Evolutionary conservation across 2,329 filamentous ascomycete genomes (phyloP).

Genomic region (Paraconiothyrium sp.): DNA sequence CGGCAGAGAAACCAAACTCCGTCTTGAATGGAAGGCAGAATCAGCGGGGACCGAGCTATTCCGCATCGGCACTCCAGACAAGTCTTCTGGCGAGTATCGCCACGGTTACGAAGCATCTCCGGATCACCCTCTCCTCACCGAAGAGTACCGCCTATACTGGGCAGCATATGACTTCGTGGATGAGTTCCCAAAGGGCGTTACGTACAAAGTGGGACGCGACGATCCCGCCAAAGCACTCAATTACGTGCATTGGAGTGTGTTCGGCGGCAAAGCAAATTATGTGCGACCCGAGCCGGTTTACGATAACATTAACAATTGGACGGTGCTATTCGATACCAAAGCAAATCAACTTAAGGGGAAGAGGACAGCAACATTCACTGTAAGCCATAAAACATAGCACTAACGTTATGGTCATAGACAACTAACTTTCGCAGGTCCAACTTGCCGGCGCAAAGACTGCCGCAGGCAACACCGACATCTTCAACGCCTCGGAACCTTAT

Average conservation of each 20-base stretch:
- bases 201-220: conserved; percentile 65
- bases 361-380: conserved; percentile 65
- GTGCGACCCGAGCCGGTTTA: conserved; percentile 53
- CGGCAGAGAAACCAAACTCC: conserved; percentile 47
- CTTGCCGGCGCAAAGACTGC: conserved; percentile 70
- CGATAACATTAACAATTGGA: conserved; percentile 45
- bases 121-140: conserved; percentile 57
- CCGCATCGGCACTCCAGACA: conserved; percentile 70
- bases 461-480: conserved; percentile 69
- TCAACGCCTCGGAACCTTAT: conserved; percentile 63
- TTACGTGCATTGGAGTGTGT: conserved; percentile 73
- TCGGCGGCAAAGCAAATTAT: conserved; percentile 64
- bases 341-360: conserved; percentile 50
- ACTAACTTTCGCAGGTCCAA: conserved; percentile 66
- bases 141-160: conserved; percentile 71
- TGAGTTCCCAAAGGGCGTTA: conserved; percentile 68
- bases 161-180: conserved; percentile 66
- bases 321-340: conserved; percentile 27
- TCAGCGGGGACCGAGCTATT: conserved; percentile 67
- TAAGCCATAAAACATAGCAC: conserved; percentile 59
- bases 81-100: conserved; percentile 67
- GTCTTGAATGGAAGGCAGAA: conserved; percentile 62
- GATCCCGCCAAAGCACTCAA: conserved; percentile 64
- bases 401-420: conserved; percentile 56
- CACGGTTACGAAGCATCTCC: conserved; percentile 66